Evolutionary conservation across 2,329 filamentous ascomycete genomes (phyloP).

Genomic region (Aspergillus fumigatus): DNA sequence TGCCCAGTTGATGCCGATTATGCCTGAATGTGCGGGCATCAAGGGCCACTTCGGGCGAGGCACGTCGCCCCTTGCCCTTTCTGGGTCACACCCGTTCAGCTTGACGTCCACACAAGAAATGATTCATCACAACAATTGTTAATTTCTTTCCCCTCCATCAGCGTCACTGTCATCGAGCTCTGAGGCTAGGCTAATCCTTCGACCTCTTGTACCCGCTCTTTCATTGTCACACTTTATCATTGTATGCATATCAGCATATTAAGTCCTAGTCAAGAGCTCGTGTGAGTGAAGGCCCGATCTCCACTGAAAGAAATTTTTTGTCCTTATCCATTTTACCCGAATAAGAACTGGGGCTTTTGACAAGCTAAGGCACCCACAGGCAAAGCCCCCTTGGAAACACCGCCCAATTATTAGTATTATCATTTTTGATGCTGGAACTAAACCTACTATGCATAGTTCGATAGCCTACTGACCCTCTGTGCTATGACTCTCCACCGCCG

Average conservation of each 20-base stretch:
- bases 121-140: background rate
- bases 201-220: background rate
- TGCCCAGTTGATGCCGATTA: background rate
- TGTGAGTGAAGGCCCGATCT: background rate
- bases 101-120: slow-evolving; percentile 3
- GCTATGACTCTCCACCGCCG: slow-evolving; percentile 22
- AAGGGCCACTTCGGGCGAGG: slow-evolving; percentile 3
- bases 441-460: slow-evolving; percentile 6
- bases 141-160: slow-evolving; percentile 15
- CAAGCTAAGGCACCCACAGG: background rate
- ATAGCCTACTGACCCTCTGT: slow-evolving; percentile 11
- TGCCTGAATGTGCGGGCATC: slow-evolving; percentile 12
- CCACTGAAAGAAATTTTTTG: slow-evolving; percentile 2
- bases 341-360: slow-evolving; percentile 10
- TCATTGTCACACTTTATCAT: background rate
- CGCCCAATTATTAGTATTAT: background rate
- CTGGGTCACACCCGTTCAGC: slow-evolving; percentile 2
- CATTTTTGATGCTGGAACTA: background rate
- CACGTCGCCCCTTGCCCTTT: slow-evolving; percentile 22
- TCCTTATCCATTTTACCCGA: slow-evolving; percentile 7
- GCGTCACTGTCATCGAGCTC: slow-evolving; percentile 9
- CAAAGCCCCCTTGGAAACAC: slow-evolving; percentile 2
- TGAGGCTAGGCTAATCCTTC: background rate
- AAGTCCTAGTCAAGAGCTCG: background rate
- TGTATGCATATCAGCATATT: background rate